Base-by-base conservation (phyloP, 1,139 yeast genomes). In the Blastobotrys raffinosifermentans region DNA sequence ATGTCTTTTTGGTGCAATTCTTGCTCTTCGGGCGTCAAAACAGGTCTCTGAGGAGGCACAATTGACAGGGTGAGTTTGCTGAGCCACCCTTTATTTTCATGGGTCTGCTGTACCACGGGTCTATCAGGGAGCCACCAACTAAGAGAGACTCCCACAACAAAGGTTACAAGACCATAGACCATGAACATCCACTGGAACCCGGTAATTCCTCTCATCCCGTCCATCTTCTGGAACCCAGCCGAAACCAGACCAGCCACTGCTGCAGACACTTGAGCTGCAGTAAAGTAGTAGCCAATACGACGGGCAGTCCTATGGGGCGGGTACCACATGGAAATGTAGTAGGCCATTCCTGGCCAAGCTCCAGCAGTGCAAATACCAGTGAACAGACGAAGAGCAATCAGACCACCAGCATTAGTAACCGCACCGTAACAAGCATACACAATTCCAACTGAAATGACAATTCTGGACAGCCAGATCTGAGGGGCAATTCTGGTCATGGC, bases 161-260 rank as follows among this genome's bases (percentile, higher is more conserved):
- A 64, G n/a, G 94, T 82, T 32, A 83, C 63, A 11, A 73, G 65
- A 2, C 95, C 95, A 53, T 85, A 85, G 9, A 80, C 71, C 46
- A 85, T 65, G 60, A 78, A 85, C 72, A 83, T 72, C 94, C 94
- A 85, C 64, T 82, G 89, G 82, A 87, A 86, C 20, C 94, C 96
- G 32, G 80, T 72, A 41, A 67, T 66, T 1, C 94, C 94, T 26
- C 75, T 62, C 17, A 55, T 64, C 38, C 81, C 81, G 55, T 85
- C 89, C 75, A 85, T 80, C 51, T 73, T 78, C 55, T 85, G 94
- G 63, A 85, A 82, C 0, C 94, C 95, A 3, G 94, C 94, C 40
- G 84, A 75, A 6, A 85, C 85, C 39, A 85, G 68, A 11, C 95
- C 95, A 7, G 91, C 87, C 4, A 77, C 89, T 8, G 94, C 80